These are phyloP conservation scores for Hypoxylon trugodes DNA, from an alignment of 495 filamentous ascomycete species.

Conservation along the genomic window DNA sequence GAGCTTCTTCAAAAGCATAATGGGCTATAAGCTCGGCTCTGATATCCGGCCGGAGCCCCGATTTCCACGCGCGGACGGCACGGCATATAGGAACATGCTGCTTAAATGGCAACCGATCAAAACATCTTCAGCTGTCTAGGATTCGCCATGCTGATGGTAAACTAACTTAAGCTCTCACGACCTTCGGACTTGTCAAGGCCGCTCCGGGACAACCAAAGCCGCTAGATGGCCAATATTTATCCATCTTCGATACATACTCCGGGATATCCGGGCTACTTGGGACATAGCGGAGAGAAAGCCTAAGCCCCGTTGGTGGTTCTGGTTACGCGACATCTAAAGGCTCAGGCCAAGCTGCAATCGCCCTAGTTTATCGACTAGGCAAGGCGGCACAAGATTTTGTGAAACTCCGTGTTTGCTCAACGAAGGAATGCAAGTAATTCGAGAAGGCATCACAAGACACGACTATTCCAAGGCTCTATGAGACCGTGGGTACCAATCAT, in stretches of 20 bases:
- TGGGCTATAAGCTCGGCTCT: not conserved
- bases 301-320: not conserved
- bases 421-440: conserved; percentile 36
- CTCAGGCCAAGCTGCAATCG: conserved; percentile 28
- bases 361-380: conserved; percentile 3
- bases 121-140: too few relatives aligned
- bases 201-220: too few relatives aligned
- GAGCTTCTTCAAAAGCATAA: conserved; percentile 14
- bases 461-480: conserved; percentile 7
- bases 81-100: conserved; percentile 10
- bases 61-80: conserved; percentile 7
- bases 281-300: conserved; percentile 3
- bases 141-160: not conserved
- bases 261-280: conserved; percentile 1
- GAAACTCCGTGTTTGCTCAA: conserved; percentile 37
- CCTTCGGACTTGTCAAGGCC: too few relatives aligned
- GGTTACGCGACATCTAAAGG: conserved; percentile 31
- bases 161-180: conserved; percentile 15
- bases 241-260: not conserved
- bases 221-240: too few relatives aligned
- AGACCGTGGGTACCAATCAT: conserved; percentile 23
- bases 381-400: conserved; percentile 34
- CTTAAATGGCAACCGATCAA: not conserved
- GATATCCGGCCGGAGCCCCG: not conserved
- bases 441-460: conserved; percentile 28